A percentile compares a stretch with the other conserved stretches of the same genome.
These are phyloP conservation scores for Neurospora sp. DNA, from an alignment of 495 filamentous ascomycete species.

Conservation along the genomic window DNA sequence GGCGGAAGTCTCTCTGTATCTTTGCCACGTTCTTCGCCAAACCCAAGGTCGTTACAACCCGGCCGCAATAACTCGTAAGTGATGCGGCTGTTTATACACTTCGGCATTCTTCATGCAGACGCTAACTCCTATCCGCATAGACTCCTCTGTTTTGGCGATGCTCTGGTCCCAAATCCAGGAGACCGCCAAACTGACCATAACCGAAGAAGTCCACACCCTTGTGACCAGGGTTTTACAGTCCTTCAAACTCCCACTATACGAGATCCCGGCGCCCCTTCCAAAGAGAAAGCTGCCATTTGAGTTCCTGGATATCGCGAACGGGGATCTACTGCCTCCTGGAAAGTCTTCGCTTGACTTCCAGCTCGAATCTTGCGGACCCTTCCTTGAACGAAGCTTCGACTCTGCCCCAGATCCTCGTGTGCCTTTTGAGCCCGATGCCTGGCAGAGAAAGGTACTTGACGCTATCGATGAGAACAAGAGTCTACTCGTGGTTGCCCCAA, in stretches of 20 bases:
- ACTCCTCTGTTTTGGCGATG: slow-evolving; percentile 5
- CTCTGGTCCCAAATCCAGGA: slow-evolving; percentile 5
- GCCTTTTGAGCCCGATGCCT: slow-evolving; percentile 60
- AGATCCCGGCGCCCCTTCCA: neutral
- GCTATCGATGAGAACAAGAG: slow-evolving; percentile 58
- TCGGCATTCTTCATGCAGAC: neutral
- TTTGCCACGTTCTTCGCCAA: slow-evolving; percentile 31
- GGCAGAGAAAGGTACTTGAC: slow-evolving; percentile 67
- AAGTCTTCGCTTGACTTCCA: slow-evolving; percentile 44
- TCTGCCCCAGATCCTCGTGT: slow-evolving; percentile 55
- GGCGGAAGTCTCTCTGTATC: slow-evolving; percentile 37
- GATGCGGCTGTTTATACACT: neutral
- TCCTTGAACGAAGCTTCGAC: slow-evolving; percentile 62
- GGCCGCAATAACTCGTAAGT: neutral
- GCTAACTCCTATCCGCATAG: neutral
- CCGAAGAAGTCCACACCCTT: slow-evolving; percentile 1
- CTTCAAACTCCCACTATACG: neutral
- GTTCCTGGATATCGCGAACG: neutral
- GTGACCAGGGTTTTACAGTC: slow-evolving; percentile 1
- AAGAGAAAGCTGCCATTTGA: slow-evolving; percentile 4
- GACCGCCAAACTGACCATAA: slow-evolving; percentile 1
- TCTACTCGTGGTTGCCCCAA: slow-evolving; percentile 67
- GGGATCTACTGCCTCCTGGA: neutral
- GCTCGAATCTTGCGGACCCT: slow-evolving; percentile 56
- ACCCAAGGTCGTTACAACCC: slow-evolving; percentile 4